Evolutionary conservation across 352 stramenopile genomes (phyloP).

Genomic region (Phytophthora hybrid): DNA sequence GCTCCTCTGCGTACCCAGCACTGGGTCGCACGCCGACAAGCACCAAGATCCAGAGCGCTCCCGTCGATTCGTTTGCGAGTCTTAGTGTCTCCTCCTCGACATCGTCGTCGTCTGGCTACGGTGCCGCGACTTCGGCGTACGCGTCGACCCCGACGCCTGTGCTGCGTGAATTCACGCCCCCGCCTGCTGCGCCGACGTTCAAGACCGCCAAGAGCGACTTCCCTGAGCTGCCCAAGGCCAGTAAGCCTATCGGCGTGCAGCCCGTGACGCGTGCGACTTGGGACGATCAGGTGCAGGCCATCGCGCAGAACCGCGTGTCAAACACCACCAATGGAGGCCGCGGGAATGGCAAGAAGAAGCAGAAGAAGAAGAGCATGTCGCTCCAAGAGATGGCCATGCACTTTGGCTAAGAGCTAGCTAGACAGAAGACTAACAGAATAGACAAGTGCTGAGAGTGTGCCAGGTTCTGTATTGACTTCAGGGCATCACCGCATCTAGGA

Average conservation of each 20-base stretch:
- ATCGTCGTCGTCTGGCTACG: constrained; percentile 48
- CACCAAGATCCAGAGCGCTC: constrained; percentile 74
- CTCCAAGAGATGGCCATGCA: constrained; percentile 85
- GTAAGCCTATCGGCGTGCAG: constrained; percentile 68
- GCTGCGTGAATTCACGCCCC: constrained; percentile 31
- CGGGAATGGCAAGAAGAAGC: constrained; percentile 67
- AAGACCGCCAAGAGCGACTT: constrained; percentile 79
- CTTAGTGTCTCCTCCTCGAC: constrained; percentile 45
- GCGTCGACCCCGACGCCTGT: constrained; percentile 44
- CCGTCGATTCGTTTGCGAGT: constrained; percentile 58
- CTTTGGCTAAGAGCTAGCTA: constrained; percentile 56
- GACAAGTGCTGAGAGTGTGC: not conserved
- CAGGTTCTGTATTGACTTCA: not conserved
- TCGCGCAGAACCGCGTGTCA: constrained; percentile 67
- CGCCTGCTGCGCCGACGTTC: constrained; percentile 40
- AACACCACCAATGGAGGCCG: constrained; percentile 30
- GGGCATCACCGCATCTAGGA: not conserved
- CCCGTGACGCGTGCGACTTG: constrained; percentile 83
- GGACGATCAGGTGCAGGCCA: constrained; percentile 80
- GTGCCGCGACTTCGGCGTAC: constrained; percentile 37
- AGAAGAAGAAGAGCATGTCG: constrained; percentile 89
- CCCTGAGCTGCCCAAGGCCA: constrained; percentile 70
- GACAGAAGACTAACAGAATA: not conserved
- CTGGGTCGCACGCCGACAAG: constrained; percentile 45
- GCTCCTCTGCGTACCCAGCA: constrained; percentile 29